Evolutionary conservation across 352 stramenopile genomes (phyloP), one percentile per base, ranked within the genome.

Genomic region (Phytophthora cactorum): DNA sequence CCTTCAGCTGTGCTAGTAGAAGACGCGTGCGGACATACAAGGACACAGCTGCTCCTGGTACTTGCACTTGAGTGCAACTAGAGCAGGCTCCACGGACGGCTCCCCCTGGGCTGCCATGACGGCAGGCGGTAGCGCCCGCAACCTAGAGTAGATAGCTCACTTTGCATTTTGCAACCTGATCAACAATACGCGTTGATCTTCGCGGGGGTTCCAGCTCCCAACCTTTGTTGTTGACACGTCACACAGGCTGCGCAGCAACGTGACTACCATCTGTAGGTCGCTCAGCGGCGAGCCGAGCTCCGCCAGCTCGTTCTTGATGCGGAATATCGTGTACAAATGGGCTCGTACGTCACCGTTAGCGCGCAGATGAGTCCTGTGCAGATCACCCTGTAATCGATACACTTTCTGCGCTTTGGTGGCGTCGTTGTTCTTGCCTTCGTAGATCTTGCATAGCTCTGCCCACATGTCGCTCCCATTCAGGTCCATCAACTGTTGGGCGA

Each of bases 401-500:
- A 51, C 52, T 14, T 59, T 59, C 25, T 59, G 52, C 39, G 52
- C 32, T n/a, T 51, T 59, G 8, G 41, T 61, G 29, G 53, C 29
- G n/a, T 47, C 52, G 11, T 59, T 59, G 1, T 8, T 59, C 12
- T 22, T 59, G 3, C 52, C 52, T 59, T 59, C 25, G 38, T 59
- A 59, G 22, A 49, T 59, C 9, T 17, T 47, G 12, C 10, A 47
- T 1, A 59, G 34, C 12, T 59, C 22, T 2, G 2, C 25, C 52
- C 32, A 59, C 34, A 59, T 36, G 4, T 59, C 52, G 3, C 36
- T 59, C 11, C 36, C 52, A 1, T 15, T 41, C 45, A 51, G 36
- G 44, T 54, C 29, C 32, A 63, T 63, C 45, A 63, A 34, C 22
- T 44, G 45, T 44, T 63, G n/a, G 22, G 45, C 53, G 7, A 71